A percentile compares a stretch with the other conserved stretches of the same genome.
phyloP scores from a whole-genome alignment of 2,329 filamentous ascomycete genomes.

The Thermomyces lanuginosus region DNA sequence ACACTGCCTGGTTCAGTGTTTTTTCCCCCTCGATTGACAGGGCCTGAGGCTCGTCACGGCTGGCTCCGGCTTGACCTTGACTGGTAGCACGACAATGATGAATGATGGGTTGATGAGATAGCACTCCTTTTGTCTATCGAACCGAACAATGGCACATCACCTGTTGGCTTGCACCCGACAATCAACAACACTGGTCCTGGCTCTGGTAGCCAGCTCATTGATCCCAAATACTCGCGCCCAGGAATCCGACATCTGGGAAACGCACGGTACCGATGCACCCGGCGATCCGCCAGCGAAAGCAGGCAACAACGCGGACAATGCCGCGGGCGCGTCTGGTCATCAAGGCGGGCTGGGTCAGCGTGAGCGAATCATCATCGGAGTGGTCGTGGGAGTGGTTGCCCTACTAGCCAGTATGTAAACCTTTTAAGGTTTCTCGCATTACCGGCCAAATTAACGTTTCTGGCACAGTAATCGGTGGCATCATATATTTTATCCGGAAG shows the following conservation, averaged over 20 bases:
- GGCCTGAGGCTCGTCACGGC: too few species aligned
- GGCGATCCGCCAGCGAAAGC: constrained; percentile 1
- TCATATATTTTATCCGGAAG: constrained; percentile 12
- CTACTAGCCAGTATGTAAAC: constrained; percentile 12
- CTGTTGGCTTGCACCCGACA: neutral
- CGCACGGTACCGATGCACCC: constrained; percentile 5
- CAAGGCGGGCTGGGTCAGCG: constrained; percentile 6
- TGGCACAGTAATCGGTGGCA: constrained; percentile 11
- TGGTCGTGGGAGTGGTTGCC: constrained; percentile 14
- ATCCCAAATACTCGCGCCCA: constrained; percentile 3
- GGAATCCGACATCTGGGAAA: too few species aligned
- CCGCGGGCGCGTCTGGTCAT: constrained; percentile 5
- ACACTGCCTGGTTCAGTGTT: too few species aligned
- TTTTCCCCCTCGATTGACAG: too few species aligned
- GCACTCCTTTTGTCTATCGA: neutral
- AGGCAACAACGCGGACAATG: constrained; percentile 3
- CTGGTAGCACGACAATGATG: too few species aligned
- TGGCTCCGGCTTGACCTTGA: too few species aligned
- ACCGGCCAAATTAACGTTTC: neutral
- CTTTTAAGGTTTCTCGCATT: too few species aligned
- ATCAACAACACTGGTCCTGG: constrained; percentile 1
- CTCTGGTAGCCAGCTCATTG: constrained; percentile 4
- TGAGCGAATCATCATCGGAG: constrained; percentile 14
- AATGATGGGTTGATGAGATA: too few species aligned
- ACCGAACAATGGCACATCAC: constrained; percentile 2